Evolutionary conservation across 2,329 filamentous ascomycete genomes (phyloP), one percentile per base, ranked within the genome.

Genomic region (Sporothrix sp.): DNA sequence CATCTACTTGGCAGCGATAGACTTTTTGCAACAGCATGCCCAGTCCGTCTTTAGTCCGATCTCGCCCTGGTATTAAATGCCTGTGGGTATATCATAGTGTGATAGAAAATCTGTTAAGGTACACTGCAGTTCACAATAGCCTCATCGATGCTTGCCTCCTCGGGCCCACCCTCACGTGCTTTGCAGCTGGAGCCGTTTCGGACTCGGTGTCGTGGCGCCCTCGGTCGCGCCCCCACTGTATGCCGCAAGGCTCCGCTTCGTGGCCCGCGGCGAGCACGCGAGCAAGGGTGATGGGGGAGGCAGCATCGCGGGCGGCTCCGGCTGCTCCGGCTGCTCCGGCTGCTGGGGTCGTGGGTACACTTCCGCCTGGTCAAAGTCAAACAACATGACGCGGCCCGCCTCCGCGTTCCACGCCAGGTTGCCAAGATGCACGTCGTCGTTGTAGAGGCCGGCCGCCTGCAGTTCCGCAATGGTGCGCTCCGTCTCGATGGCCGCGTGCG

Each of bases 331-430:
- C n/a, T n/a, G n/a, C 37, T 39, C 37, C 37, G 37, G 37, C 37
- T 39, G 37, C 37, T 21, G 37, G 16, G 16, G 37, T 39, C n/a
- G n/a, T n/a, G n/a, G n/a, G n/a, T n/a, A n/a, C n/a, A n/a, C n/a
- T n/a, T 11, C 16, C 30, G 40, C 37, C 25, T 32, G 39, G 39
- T 45, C 51, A 45, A 53, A 53, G 27, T 53, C 48, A 30, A 53
- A 32, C 36, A 25, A 35, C 52, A 54, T 54, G 5, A 50, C 27
- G 11, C 49, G 52, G 2, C 32, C 32, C 13, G 25, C 30, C 35
- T 54, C 48, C 10, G 21, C 42, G 23, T 40, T 45, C 52, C 52
- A 54, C 16, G 45, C 40, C 14, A 54, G 6, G 23, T 52, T 54
- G 18, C 10, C 7, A 13, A 7, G 7, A 9, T 39, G 21, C 16